These are phyloP conservation scores for Talaromyces sp. DNA, from an alignment of 2,329 filamentous ascomycete genomes.

Conservation along the genomic window DNA sequence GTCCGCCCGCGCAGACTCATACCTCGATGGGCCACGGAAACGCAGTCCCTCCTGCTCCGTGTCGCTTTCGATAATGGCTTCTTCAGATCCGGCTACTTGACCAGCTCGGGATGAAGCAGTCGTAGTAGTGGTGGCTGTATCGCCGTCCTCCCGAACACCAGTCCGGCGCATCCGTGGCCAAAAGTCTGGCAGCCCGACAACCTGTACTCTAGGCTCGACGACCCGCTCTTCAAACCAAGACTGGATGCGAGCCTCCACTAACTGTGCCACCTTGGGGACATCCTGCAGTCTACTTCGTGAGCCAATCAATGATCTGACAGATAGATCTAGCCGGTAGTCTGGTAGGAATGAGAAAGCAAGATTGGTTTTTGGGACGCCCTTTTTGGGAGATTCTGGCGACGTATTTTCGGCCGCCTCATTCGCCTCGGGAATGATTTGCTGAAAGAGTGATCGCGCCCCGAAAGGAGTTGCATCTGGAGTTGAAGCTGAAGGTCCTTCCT, in stretches of 20 bases:
- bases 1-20: constrained; percentile 24
- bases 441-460: constrained; percentile 4
- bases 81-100: constrained; percentile 14
- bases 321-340: constrained; percentile 61
- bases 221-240: constrained; percentile 64
- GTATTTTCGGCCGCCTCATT: constrained; percentile 14
- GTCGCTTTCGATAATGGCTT: constrained; percentile 12
- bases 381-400: constrained; percentile 41
- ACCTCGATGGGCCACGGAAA: constrained; percentile 24
- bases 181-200: constrained; percentile 57
- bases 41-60: constrained; percentile 25
- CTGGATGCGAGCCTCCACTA: constrained; percentile 60
- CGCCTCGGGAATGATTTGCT: constrained; percentile 7
- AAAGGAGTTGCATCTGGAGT: constrained; percentile 14
- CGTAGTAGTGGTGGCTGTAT: constrained; percentile 16
- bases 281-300: constrained; percentile 59
- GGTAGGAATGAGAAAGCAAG: constrained; percentile 82
- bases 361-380: constrained; percentile 67
- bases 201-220: constrained; percentile 61
- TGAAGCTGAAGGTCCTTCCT: constrained; percentile 30
- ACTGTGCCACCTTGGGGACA: constrained; percentile 61
- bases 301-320: constrained; percentile 60
- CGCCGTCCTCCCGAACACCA: constrained; percentile 40
- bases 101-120: constrained; percentile 23
- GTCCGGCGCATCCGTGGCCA: constrained; percentile 56